Evolutionary conservation across 148 eudicot genomes (phyloP), one percentile per base, ranked within the genome.

Genomic region (Chenopodium album): DNA sequence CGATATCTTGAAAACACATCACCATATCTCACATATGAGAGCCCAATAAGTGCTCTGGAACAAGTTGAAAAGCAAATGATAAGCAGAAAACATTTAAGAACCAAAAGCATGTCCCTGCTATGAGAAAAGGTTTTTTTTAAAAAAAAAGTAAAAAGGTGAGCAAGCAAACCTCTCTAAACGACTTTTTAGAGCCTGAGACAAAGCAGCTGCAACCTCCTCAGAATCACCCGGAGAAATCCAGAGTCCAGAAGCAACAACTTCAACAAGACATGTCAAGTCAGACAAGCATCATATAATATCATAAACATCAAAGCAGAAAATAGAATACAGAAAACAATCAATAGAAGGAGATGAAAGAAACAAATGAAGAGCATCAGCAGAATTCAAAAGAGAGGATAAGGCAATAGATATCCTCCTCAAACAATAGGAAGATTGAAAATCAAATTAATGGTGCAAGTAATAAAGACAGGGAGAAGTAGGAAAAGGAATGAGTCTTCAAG

Each of bases 151-250:
- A 32, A 1, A 1, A 60, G 77, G 2, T 3, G 47, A 71, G 81
- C 31, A 77, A 28, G 72, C 47, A 23, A 77, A 95, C 98, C 98
- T 95, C 89, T 95, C 98, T 50, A 95, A 81, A 54, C 93, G 89
- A 77, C 91, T 93, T 88, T 91, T 90, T 64, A 95, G 84, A 81
- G 98, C 98, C 85, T 93, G 98, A 11, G 98, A 93, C 76, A 95
- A 83, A 82, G 98, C 98, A 85, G 87, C 80, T 9, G 98, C 91
- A 60, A 93, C 87, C 88, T 95, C 98, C 89, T 93, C 98, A 4
- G 98, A 92, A 78, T 93, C 98, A 67, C 98, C 98, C 62, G 98
- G 98, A 82, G 98, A 92, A 74, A 92, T 85, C 98, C 98, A 95
- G 46, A 91, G 76, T 82, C 98, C 98, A 84, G 96, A 93, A 59